These are phyloP conservation scores for Primulina eburnea DNA, from an alignment of 257 asterid species.

Conservation along the genomic window DNA sequence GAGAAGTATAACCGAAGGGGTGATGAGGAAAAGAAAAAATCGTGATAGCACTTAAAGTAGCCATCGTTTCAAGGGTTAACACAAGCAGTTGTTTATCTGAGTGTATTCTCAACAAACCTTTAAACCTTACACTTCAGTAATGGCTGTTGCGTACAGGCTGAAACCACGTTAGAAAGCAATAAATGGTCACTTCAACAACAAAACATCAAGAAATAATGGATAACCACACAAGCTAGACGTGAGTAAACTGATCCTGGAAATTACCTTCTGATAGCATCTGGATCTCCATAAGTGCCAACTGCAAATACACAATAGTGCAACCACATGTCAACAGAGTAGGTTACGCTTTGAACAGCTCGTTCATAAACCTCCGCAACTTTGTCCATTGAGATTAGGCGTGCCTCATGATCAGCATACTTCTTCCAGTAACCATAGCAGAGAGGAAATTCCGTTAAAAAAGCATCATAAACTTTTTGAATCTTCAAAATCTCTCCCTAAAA, in stretches of 20 bases:
- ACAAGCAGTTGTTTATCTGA: conserved; percentile 40
- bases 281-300: conserved; percentile 85
- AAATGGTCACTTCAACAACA: conserved; percentile 40
- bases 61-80: conserved; percentile 48
- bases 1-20: conserved; percentile 46
- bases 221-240: conserved; percentile 29
- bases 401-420: conserved; percentile 98
- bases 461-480: conserved; percentile 81
- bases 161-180: conserved; percentile 59
- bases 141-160: conserved; percentile 59
- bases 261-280: conserved; percentile 90
- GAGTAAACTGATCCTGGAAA: conserved; percentile 24
- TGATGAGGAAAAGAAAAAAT: conserved; percentile 31
- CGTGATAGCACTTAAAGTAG: conserved; percentile 35
- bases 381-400: conserved; percentile 77
- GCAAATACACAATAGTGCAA: conserved; percentile 87
- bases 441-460: conserved; percentile 91
- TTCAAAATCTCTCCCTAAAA: conserved; percentile 70
- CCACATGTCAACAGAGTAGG: conserved; percentile 99
- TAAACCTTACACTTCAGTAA: conserved; percentile 58
- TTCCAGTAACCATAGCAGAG: conserved; percentile 99
- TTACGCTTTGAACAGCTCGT: conserved; percentile 92
- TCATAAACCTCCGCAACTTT: conserved; percentile 94
- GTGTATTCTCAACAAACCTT: conserved; percentile 66
- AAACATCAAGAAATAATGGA: conserved; percentile 36